Base-by-base conservation (phyloP, 306 rosid species). In the Vigna unguiculata region DNA sequence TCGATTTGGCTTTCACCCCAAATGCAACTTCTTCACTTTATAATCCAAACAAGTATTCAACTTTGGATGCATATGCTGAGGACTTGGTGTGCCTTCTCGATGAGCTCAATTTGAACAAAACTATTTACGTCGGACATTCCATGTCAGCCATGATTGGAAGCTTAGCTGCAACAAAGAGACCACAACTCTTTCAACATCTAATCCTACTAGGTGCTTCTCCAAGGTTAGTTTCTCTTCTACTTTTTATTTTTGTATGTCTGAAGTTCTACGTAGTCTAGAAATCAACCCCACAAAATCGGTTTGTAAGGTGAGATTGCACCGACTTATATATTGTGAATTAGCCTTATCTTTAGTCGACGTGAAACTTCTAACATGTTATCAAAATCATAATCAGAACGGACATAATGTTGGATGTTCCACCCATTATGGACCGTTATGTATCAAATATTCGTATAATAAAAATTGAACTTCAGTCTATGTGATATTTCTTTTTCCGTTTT, bases 131-230 rank as follows among this genome's bases (percentile, higher is more conserved):
- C 10, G 89, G 85, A 22, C 89, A 89, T 67, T 89, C 90, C 54
- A 89, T 89, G 90, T 76, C 90, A 7, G 89, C 85, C 67, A 80
- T 86, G 89, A 67, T 89, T 70, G 90, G 89, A 60, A 83, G 86
- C 73, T 16, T 89, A 2, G 89, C 89, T 58, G 77, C 91, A 40
- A 78, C 76, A 2, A 77, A 79, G 62, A 85, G 66, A 69, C 88
- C 91, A 43, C 46, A 83, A 36, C 89, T 89, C 78, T 86, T 86
- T 77, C 34, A 83, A n/a, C 90, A 79, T 72, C 84, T 86, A 19
- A 24, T 86, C 54, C 65, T 83, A 8, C 47, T 76, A 0, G 64
- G 74, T 77, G 89, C 86, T 55, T 89, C 91, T 34, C 88, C 91
- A 46, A 86, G 89, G 92, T 86, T 15, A 46, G 0, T 32, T 51